phyloP scores from a whole-genome alignment of 106 monocot genomes.

The Phalaenopsis aphrodite region DNA sequence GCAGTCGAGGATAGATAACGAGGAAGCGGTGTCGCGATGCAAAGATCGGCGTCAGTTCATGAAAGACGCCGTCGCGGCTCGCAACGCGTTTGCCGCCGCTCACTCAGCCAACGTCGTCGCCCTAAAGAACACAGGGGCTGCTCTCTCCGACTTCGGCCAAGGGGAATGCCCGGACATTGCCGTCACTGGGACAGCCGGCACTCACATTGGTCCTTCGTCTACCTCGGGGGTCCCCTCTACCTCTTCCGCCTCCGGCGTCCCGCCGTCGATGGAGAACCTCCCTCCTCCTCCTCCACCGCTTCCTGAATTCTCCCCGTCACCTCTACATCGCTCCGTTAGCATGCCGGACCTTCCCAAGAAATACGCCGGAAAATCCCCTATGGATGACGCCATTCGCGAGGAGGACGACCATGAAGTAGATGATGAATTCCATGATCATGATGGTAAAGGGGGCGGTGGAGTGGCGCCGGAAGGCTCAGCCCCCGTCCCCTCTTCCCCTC shows the following conservation, averaged over 20 bases:
- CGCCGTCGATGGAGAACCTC: constrained; percentile 31
- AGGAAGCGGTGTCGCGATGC: constrained; percentile 76
- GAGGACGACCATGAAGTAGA: constrained; percentile 27
- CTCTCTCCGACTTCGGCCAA: constrained; percentile 65
- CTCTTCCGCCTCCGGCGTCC: background rate
- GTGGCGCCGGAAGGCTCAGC: constrained; percentile 5
- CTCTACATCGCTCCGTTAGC: constrained; percentile 52
- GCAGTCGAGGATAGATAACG: constrained; percentile 80
- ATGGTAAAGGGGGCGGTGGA: background rate
- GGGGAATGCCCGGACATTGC: constrained; percentile 16
- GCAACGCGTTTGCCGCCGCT: constrained; percentile 92
- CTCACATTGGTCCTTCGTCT: background rate
- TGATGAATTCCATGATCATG: constrained; percentile 17
- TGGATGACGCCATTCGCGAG: constrained; percentile 34
- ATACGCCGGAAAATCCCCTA: constrained; percentile 8
- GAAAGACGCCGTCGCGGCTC: constrained; percentile 44
- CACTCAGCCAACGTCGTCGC: constrained; percentile 64
- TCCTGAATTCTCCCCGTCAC: constrained; percentile 64
- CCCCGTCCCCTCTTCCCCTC: background rate
- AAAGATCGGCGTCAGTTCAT: constrained; percentile 57
- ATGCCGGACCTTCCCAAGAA: constrained; percentile 59
- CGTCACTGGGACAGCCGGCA: background rate
- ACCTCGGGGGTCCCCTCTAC: background rate
- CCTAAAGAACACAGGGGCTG: constrained; percentile 73
- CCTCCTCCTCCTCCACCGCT: constrained; percentile 65